Conservation (phyloP, 768 basidiomycete species). For the Gloeostereum incarnatum region DNA sequence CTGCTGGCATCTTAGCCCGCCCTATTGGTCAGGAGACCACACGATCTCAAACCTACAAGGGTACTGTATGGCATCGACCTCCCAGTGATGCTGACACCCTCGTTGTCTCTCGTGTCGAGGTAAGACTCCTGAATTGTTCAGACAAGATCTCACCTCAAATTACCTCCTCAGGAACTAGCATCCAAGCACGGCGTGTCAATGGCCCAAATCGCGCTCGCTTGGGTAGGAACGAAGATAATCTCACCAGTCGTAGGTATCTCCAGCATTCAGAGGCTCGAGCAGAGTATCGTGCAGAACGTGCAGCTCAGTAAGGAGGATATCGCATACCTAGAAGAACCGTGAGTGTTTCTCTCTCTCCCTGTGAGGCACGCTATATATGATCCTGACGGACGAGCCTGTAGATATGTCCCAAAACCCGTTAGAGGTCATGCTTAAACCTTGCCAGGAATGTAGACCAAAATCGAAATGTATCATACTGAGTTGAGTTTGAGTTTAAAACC, state of each 20-base stretch:
- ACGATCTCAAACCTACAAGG: constrained; percentile 9
- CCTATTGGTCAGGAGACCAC: constrained; percentile 19
- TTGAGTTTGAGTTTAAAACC: too few species aligned
- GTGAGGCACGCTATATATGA: not conserved
- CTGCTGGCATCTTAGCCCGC: constrained; percentile 26
- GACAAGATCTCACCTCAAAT: too few species aligned
- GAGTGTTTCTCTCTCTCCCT: constrained; percentile 8
- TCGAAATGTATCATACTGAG: too few species aligned
- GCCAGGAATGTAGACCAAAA: too few species aligned
- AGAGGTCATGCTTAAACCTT: not conserved
- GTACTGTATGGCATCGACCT: constrained; percentile 11
- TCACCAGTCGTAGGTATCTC: constrained; percentile 21
- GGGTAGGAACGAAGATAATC: constrained; percentile 24
- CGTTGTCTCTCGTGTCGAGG: constrained; percentile 27
- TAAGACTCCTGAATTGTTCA: too few species aligned
- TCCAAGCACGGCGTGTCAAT: constrained; percentile 29
- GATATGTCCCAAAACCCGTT: not conserved
- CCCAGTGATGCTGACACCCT: constrained; percentile 17
- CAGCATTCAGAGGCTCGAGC: constrained; percentile 12
- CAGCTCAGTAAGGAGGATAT: constrained; percentile 32
- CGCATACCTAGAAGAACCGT: constrained; percentile 29
- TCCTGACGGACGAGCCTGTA: not conserved
- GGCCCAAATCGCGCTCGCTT: constrained; percentile 37
- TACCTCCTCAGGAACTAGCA: too few species aligned
- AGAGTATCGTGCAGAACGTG: constrained; percentile 11